phyloP scores from a whole-genome alignment of 805 yeast species.

The Candida quercuum region DNA sequence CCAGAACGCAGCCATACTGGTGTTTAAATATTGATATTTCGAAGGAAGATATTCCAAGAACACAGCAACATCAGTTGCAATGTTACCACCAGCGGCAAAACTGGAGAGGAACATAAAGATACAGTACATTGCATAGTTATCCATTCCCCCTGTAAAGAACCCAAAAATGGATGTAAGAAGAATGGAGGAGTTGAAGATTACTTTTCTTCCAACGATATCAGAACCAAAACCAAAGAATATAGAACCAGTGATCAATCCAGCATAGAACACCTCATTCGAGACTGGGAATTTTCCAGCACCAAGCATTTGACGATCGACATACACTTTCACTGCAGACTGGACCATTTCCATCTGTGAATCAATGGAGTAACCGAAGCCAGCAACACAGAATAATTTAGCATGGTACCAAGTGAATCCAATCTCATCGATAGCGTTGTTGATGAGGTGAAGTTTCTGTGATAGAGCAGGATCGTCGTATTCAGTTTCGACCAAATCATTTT shows the following conservation, averaged over 20 bases:
- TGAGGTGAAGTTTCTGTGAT: conserved; percentile 34
- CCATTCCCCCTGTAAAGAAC: conserved; percentile 44
- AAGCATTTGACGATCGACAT: conserved; percentile 40
- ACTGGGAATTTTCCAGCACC: conserved; percentile 34
- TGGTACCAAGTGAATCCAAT: conserved; percentile 56
- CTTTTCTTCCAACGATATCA: conserved; percentile 45
- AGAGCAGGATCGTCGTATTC: conserved; percentile 26
- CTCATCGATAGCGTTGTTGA: conserved; percentile 53
- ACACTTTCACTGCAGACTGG: conserved; percentile 39
- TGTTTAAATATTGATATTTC: conserved; percentile 42
- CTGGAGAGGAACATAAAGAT: conserved; percentile 39
- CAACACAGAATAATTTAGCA: conserved; percentile 36
- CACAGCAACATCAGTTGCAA: conserved; percentile 47
- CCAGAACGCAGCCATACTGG: conserved; percentile 51
- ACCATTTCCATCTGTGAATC: conserved; percentile 46
- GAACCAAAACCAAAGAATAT: conserved; percentile 46
- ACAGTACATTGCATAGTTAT: conserved; percentile 40
- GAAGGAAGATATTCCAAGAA: conserved; percentile 45
- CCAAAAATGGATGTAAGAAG: conserved; percentile 41
- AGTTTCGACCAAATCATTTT: conserved; percentile 4
- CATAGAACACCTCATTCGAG: conserved; percentile 39
- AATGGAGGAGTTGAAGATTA: conserved; percentile 44
- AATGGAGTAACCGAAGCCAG: conserved; percentile 49
- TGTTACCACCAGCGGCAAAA: conserved; percentile 47
- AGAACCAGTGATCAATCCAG: conserved; percentile 45